These are phyloP conservation scores for Yamadazyma buinensis DNA, from an alignment of 1,139 yeast genomes.

Conservation along the genomic window DNA sequence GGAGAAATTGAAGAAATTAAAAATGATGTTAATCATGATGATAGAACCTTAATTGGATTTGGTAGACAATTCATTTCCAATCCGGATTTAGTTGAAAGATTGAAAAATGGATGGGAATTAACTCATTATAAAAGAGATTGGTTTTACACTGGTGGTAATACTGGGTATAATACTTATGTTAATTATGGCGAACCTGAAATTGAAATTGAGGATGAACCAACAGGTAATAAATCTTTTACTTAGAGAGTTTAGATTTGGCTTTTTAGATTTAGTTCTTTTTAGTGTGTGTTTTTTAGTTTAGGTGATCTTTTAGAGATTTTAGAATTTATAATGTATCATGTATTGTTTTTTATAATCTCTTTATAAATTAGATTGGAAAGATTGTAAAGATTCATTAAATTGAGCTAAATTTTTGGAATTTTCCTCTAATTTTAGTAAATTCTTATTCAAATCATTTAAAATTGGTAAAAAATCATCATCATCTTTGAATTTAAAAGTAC, in stretches of 20 bases:
- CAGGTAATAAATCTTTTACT: too few relatives aligned
- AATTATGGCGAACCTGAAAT: constrained; percentile 5
- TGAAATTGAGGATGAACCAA: constrained; percentile 15
- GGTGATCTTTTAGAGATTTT: too few relatives aligned
- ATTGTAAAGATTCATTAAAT: constrained; percentile 27
- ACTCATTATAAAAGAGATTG: constrained; percentile 19
- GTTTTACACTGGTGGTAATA: constrained; percentile 16
- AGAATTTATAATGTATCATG: too few relatives aligned
- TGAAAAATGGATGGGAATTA: constrained; percentile 22
- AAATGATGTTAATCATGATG: constrained; percentile 26
- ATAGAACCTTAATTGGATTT: constrained; percentile 40
- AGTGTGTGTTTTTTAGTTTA: too few relatives aligned
- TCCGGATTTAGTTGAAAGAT: constrained; percentile 49
- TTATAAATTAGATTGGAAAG: constrained; percentile 17
- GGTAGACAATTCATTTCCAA: constrained; percentile 50
- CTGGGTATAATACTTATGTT: constrained; percentile 18
- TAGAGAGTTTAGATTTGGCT: too few relatives aligned
- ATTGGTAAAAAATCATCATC: constrained; percentile 23
- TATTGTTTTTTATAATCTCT: background rate
- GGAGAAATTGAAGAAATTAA: constrained; percentile 15
- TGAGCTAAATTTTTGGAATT: constrained; percentile 18
- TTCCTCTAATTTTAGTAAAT: constrained; percentile 16
- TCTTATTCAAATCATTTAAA: constrained; percentile 17
- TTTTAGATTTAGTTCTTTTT: too few relatives aligned
- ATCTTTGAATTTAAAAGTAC: constrained; percentile 21